Percentiles rank a stretch among this genome's conserved stretches.
Evolutionary conservation across 2,329 filamentous ascomycete genomes (phyloP).

Genomic region (Aaosphaeria arxii): DNA sequence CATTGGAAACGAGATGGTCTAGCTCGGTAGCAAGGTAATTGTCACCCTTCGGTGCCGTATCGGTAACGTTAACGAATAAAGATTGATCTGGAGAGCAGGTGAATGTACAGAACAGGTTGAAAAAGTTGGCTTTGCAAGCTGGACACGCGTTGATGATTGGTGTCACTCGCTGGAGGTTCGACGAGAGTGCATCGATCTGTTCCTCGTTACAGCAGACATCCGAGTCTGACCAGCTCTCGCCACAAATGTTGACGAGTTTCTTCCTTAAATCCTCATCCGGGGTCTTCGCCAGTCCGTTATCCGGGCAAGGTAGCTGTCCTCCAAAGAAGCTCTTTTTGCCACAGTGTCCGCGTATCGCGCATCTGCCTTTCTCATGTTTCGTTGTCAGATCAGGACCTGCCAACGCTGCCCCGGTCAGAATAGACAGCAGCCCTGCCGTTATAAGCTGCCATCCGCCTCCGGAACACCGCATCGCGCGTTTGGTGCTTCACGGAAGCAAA

Average conservation of each 20-base stretch:
- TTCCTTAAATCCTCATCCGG: slow-evolving; percentile 70
- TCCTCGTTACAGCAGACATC: slow-evolving; percentile 81
- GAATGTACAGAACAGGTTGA: slow-evolving; percentile 96
- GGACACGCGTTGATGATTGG: slow-evolving; percentile 90
- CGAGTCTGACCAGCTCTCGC: slow-evolving; percentile 77
- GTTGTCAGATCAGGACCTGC: slow-evolving; percentile 31
- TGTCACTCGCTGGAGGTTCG: slow-evolving; percentile 82
- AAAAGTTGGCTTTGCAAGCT: slow-evolving; percentile 97
- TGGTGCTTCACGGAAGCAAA: slow-evolving; percentile 4
- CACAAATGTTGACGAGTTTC: slow-evolving; percentile 81
- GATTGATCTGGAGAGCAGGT: slow-evolving; percentile 97
- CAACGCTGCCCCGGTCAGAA: slow-evolving; percentile 24
- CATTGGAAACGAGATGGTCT: slow-evolving; percentile 80
- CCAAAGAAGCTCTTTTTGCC: slow-evolving; percentile 89
- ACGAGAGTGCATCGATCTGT: slow-evolving; percentile 78
- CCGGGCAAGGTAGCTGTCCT: slow-evolving; percentile 83
- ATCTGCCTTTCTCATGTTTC: slow-evolving; percentile 82
- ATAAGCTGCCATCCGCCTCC: slow-evolving; percentile 18
- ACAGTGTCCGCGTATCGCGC: slow-evolving; percentile 87
- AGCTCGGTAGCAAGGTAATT: slow-evolving; percentile 79
- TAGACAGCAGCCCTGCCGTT: slow-evolving; percentile 25
- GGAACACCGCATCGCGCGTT: slow-evolving; percentile 15
- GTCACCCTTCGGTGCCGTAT: slow-evolving; percentile 60
- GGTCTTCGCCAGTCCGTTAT: slow-evolving; percentile 77
- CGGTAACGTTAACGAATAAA: slow-evolving; percentile 88